Percentiles rank a stretch among this genome's conserved stretches.
phyloP scores from a whole-genome alignment of 1,284 basidiomycete genomes.

The Ustilago hordei region DNA sequence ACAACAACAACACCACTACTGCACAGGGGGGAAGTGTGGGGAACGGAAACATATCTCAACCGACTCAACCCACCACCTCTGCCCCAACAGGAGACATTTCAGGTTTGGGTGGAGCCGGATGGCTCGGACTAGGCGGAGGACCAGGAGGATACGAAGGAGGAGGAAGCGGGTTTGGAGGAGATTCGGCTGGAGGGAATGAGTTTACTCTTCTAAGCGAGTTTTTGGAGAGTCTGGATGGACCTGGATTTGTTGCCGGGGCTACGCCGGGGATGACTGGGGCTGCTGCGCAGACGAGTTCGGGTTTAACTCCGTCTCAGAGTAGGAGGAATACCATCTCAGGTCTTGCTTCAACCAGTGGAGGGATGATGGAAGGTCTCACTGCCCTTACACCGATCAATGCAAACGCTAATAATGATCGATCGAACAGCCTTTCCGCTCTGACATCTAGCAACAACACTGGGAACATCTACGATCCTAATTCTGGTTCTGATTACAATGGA shows the following conservation, averaged over 20 bases:
- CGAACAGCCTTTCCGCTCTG: neutral
- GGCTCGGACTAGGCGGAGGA: slow-evolving; percentile 63
- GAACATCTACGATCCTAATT: neutral
- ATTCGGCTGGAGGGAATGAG: slow-evolving; percentile 64
- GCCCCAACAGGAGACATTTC: slow-evolving; percentile 15
- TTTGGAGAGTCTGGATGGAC: slow-evolving; percentile 63
- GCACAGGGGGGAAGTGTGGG: neutral
- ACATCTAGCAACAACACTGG: neutral
- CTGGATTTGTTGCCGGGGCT: slow-evolving; percentile 36
- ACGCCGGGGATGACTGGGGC: slow-evolving; percentile 31
- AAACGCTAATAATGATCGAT: neutral
- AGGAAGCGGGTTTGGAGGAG: slow-evolving; percentile 55
- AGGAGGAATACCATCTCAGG: slow-evolving; percentile 39
- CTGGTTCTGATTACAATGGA: neutral
- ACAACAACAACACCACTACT: neutral
- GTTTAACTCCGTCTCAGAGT: slow-evolving; percentile 35
- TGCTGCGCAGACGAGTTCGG: slow-evolving; percentile 13
- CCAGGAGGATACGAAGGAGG: slow-evolving; percentile 45
- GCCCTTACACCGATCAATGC: slow-evolving; percentile 35
- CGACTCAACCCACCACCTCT: neutral
- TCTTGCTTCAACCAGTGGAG: neutral
- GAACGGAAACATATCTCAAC: neutral
- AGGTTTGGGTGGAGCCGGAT: slow-evolving; percentile 61
- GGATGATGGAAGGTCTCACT: slow-evolving; percentile 23
- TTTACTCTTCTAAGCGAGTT: slow-evolving; percentile 65